These are phyloP conservation scores for Spironucleus salmonicida DNA, from an alignment of 208 protist genomes.

Conservation along the genomic window DNA sequence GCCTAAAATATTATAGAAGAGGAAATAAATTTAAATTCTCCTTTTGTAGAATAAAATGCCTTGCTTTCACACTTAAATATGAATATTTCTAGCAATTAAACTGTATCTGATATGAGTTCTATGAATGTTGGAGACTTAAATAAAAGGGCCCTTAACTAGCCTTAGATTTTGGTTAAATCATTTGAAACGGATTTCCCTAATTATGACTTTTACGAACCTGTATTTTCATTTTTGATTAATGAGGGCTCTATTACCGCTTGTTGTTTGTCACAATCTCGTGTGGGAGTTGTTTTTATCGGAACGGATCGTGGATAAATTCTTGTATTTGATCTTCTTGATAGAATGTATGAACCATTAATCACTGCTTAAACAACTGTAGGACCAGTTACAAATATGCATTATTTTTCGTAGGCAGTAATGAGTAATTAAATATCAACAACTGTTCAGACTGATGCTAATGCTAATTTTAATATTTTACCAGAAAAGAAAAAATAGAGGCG, in stretches of 20 bases:
- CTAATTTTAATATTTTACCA: neutral
- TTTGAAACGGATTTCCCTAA: conserved; percentile 6
- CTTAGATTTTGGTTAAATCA: neutral
- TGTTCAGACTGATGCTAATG: too few species aligned
- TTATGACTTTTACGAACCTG: conserved; percentile 18
- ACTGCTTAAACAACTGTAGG: neutral
- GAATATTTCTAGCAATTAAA: too few species aligned
- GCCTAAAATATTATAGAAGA: too few species aligned
- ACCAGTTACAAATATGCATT: neutral
- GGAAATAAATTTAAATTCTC: too few species aligned
- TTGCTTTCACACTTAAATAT: too few species aligned
- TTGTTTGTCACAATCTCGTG: neutral
- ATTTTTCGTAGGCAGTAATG: conserved; percentile 11
- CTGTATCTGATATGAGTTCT: too few species aligned
- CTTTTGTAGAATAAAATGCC: too few species aligned
- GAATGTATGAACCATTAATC: conserved; percentile 25
- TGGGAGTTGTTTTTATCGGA: neutral
- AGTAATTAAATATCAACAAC: too few species aligned
- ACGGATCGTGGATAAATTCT: neutral
- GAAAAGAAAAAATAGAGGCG: neutral
- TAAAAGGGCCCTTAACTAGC: too few species aligned
- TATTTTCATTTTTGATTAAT: neutral
- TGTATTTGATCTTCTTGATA: conserved; percentile 8
- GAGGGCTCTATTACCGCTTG: neutral
- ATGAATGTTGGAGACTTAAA: too few species aligned